Evolutionary conservation across 257 asterid species (phyloP).

Genomic region (Plantago major): DNA sequence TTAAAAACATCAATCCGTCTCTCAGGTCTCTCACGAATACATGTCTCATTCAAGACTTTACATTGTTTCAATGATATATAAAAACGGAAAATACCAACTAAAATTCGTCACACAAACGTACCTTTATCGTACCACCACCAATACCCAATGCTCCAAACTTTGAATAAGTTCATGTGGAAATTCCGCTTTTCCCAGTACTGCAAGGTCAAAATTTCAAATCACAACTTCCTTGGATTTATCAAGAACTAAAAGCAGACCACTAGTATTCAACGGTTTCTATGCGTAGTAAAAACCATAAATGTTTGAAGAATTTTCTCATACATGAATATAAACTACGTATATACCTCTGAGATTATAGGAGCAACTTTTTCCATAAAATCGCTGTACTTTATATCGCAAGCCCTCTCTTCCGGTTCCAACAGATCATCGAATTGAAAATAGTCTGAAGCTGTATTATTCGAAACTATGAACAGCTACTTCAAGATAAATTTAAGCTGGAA

Average conservation of each 20-base stretch:
- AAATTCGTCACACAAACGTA: conserved; percentile 4
- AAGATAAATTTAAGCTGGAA: too few species aligned
- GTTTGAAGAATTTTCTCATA: too few species aligned
- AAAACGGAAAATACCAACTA: not conserved
- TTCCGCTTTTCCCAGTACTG: conserved; percentile 66
- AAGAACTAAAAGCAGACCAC: too few species aligned
- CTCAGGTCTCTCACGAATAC: too few species aligned
- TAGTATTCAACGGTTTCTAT: too few species aligned
- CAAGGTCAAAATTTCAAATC: not conserved
- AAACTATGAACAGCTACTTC: too few species aligned
- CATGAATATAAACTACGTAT: too few species aligned
- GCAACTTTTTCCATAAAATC: conserved; percentile 60
- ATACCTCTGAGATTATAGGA: conserved; percentile 56
- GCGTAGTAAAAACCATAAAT: too few species aligned
- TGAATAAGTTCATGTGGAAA: conserved; percentile 51
- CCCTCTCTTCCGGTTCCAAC: conserved; percentile 37
- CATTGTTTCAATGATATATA: not conserved
- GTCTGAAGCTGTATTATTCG: conserved; percentile 40
- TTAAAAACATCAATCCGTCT: too few species aligned
- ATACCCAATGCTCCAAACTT: conserved; percentile 42
- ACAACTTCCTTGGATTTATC: too few species aligned
- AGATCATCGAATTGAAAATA: conserved; percentile 54
- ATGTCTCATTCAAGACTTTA: too few species aligned
- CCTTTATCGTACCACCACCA: conserved; percentile 56
- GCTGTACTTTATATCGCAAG: conserved; percentile 41